phyloP scores from a whole-genome alignment of 2,329 filamentous ascomycete species.

The Exophiala aquamarina region DNA sequence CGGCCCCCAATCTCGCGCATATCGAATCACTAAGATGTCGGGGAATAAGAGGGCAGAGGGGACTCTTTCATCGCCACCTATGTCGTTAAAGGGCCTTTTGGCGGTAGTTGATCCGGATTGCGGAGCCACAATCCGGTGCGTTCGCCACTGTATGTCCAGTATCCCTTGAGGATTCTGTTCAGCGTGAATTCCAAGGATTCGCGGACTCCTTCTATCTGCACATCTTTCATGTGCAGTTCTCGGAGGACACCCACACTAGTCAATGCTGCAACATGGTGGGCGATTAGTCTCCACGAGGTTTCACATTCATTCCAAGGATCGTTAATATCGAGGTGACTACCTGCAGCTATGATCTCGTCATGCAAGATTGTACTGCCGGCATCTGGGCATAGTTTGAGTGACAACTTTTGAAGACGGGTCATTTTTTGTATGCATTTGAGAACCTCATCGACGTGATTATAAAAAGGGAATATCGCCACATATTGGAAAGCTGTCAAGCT shows the following conservation, averaged over 20 bases:
- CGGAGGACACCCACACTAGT: constrained; percentile 15
- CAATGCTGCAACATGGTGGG: constrained; percentile 32
- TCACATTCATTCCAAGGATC: constrained; percentile 57
- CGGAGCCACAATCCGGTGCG: constrained; percentile 15
- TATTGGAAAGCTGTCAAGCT: constrained; percentile 51
- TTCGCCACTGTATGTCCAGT: constrained; percentile 20
- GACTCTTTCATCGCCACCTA: no score
- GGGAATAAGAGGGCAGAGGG: no score
- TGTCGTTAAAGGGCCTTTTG: no score
- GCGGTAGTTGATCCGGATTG: neutral
- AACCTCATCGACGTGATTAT: constrained; percentile 56
- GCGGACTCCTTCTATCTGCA: constrained; percentile 22
- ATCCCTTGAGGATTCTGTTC: constrained; percentile 8
- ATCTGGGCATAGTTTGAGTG: constrained; percentile 52
- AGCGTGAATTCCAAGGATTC: constrained; percentile 16
- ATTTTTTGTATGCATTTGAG: constrained; percentile 49
- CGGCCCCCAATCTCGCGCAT: no score
- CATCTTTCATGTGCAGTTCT: constrained; percentile 24
- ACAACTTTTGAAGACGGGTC: constrained; percentile 54
- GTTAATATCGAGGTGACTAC: constrained; percentile 40
- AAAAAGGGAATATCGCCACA: constrained; percentile 67
- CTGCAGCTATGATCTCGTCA: constrained; percentile 33
- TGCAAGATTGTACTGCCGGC: constrained; percentile 37
- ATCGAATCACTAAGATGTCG: no score
- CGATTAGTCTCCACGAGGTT: constrained; percentile 50